Evolutionary conservation across 2,329 filamentous ascomycete genomes (phyloP), one percentile per base, ranked within the genome.

Genomic region (Apiospora malaysiana): DNA sequence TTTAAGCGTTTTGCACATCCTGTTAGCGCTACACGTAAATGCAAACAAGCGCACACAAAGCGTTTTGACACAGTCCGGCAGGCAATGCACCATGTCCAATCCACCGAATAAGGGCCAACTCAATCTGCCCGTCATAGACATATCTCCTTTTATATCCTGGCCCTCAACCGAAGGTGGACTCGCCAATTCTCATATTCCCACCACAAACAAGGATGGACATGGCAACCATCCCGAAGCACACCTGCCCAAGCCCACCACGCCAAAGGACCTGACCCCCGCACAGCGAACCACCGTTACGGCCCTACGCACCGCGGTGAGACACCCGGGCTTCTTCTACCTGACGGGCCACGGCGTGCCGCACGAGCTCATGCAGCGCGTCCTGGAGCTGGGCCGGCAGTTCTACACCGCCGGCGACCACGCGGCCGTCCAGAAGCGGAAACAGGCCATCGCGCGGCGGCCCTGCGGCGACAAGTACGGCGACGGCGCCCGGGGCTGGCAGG

Each of bases 401-500:
- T 68, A 68, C 46, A 49, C 32, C 66, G 45, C 45, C 2, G 46
- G 7, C 8, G 46, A 37, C 46, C 9, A 42, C 18, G 5, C 25
- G 4, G 32, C 32, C 16, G 8, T 16, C 10, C 23, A 21, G 37
- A 37, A 42, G 6, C 51, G n/a, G 25, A 63, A 59, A 59, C 42
- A 23, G 16, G 27, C 46, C 47, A 37, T 68, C 21, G 67, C 27
- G 18, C 65, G 65, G 14, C 43, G 42, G 6, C 65, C 65, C 42
- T 32, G 40, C 6, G 65, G 65, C 40, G 66, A 47, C 66, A 23
- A 43, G 14, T 27, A 67, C 56, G 67, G 67, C 67, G 67, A 68
- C 67, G 67, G 67, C 45, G 67, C 67, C 46, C 67, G 67, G 42
- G 67, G 67, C 67, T 68, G 67, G 67, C 67, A 68, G 46, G 67